These are phyloP conservation scores for Plasmodium blacklocki DNA, from an alignment of 169 alveolate genomes.

Conservation along the genomic window DNA sequence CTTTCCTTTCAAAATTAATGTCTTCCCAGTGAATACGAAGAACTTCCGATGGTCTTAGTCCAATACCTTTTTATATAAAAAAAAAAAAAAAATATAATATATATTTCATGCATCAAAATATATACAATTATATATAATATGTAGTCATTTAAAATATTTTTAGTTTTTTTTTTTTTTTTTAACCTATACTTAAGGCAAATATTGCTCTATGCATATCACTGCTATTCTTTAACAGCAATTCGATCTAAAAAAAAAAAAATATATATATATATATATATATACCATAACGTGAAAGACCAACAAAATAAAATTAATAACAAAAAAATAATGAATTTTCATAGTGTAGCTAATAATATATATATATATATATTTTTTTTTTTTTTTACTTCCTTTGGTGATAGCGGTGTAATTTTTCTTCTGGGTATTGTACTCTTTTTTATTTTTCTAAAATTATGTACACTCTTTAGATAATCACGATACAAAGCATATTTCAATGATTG, in stretches of 20 bases:
- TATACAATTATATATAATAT: too few relatives aligned
- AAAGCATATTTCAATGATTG: slow-evolving; percentile 82
- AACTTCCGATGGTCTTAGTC: slow-evolving; percentile 83
- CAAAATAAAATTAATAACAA: too few relatives aligned
- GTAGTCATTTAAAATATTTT: too few relatives aligned
- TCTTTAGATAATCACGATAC: slow-evolving; percentile 77
- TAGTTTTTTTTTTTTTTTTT: neutral
- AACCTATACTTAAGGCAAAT: slow-evolving; percentile 80
- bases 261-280: neutral
- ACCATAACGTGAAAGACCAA: too few relatives aligned
- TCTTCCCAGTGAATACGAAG: slow-evolving; percentile 82
- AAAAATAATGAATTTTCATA: too few relatives aligned
- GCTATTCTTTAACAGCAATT: slow-evolving; percentile 74
- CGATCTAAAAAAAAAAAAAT: slow-evolving; percentile 54
- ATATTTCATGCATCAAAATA: too few relatives aligned
- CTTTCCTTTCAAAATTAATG: slow-evolving; percentile 76
- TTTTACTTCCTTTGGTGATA: slow-evolving; percentile 59
- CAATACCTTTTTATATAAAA: slow-evolving; percentile 74
- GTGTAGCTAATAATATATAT: too few relatives aligned
- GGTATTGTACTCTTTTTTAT: slow-evolving; percentile 82
- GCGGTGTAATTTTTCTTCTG: slow-evolving; percentile 60
- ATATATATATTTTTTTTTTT: neutral
- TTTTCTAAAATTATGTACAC: slow-evolving; percentile 78
- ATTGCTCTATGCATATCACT: slow-evolving; percentile 80
- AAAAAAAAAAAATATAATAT: neutral